Evolutionary conservation across 2,329 filamentous ascomycete genomes (phyloP).

Genomic region (Phoma sp.): DNA sequence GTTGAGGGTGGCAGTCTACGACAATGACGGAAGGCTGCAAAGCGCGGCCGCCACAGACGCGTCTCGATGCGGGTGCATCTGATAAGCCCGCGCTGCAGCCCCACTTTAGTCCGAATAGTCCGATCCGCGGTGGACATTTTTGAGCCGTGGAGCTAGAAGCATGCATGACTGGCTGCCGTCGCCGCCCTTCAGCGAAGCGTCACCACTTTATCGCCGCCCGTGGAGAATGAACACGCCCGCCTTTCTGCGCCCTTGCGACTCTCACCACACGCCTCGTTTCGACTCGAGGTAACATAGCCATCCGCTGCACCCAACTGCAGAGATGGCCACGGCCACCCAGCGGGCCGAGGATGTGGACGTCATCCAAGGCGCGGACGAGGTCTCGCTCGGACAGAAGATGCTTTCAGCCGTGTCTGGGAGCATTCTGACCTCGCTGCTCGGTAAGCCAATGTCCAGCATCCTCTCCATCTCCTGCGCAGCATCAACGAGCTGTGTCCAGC

Average conservation of each 20-base stretch:
- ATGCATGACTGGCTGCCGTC: constrained; percentile 15
- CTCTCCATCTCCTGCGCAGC: neutral
- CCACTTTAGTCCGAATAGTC: constrained; percentile 14
- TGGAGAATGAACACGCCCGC: constrained; percentile 40
- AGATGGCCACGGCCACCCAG: constrained; percentile 41
- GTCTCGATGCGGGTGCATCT: constrained; percentile 25
- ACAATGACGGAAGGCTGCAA: constrained; percentile 20
- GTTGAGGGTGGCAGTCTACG: constrained; percentile 7
- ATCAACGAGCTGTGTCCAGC: constrained; percentile 2
- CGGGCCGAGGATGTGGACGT: constrained; percentile 53
- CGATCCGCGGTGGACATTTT: constrained; percentile 29
- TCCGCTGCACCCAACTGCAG: constrained; percentile 7
- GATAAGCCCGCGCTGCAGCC: constrained; percentile 29
- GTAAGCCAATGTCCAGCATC: constrained; percentile 59
- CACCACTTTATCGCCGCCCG: constrained; percentile 26
- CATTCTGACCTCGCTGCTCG: constrained; percentile 84
- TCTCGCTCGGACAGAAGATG: constrained; percentile 91
- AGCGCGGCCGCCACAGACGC: constrained; percentile 12
- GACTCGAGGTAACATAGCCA: constrained; percentile 41
- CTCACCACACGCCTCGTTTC: constrained; percentile 31
- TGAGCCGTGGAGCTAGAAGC: constrained; percentile 15
- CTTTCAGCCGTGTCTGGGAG: constrained; percentile 90
- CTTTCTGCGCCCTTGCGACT: constrained; percentile 32
- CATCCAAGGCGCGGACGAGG: constrained; percentile 62
- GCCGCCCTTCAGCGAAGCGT: constrained; percentile 18